Evolutionary conservation across 192 early-diverging fungal genomes (phyloP), one percentile per base, ranked within the genome.

Genomic region (Chytriomyces sp.): DNA sequence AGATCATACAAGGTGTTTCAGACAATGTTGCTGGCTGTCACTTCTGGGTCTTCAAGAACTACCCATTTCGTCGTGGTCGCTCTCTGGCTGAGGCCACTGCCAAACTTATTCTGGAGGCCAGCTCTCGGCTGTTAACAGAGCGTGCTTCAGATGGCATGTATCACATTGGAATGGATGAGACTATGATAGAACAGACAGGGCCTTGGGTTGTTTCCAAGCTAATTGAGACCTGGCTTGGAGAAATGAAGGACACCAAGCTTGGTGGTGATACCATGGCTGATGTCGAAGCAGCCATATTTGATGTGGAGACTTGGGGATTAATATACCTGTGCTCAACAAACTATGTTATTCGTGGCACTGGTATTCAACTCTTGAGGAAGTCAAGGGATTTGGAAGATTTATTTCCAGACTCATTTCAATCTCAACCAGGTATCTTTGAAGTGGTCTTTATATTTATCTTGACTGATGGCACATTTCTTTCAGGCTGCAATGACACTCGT

Each of bases 241-340:
- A 82, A 41, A 57, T 82, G n/a, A 57, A 3, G 4, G 54, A 37
- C 14, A 6, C 37, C 31, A 53, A 37, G 12, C 25, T 72, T 61
- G 14, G 26, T 4, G 62, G 40, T 33, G 39, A 77, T 30, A 64
- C 75, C 12, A 59, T 77, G 38, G 74, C 60, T 3, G 80, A 85
- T 32, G 62, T 73, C 10, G 80, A 83, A 22, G 70, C 65, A 66
- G 68, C 78, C 25, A 74, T 95, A 17, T 87, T 90, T 57, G 89
- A 89, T 49, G 88, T 91, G 8, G 94, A 96, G 75, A 82, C 83
- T 8, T 84, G 86, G 31, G 94, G 93, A 0, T 70, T 96, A 22
- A 72, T 92, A 5, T 92, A 89, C 57, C 74, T 96, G 33, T 90
- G 85, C 56, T 88, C 82, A 30, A 81, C 78, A 22, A 78, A 79